Evolutionary conservation across 495 filamentous ascomycete genomes (phyloP).

Genomic region (Daldinia vernicosa): DNA sequence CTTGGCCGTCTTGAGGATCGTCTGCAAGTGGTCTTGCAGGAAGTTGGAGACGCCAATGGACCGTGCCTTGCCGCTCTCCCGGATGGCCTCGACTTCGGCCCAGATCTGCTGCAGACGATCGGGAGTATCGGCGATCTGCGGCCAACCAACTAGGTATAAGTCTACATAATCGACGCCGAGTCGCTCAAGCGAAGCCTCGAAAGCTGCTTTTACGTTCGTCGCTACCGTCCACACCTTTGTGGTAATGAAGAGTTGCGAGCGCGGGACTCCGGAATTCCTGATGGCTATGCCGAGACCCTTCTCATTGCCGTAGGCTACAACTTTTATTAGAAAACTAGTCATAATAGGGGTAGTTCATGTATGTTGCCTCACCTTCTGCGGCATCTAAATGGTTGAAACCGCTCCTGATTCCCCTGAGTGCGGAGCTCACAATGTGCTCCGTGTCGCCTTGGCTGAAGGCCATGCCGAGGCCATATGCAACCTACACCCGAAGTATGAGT

Average conservation of each 20-base stretch:
- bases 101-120: conserved; percentile 74
- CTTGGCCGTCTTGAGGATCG: conserved; percentile 70
- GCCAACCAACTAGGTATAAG: conserved; percentile 82
- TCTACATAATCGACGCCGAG: conserved; percentile 84
- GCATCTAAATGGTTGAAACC: conserved; percentile 83
- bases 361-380: conserved; percentile 65
- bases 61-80: conserved; percentile 72
- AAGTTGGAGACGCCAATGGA: conserved; percentile 91
- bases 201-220: conserved; percentile 68
- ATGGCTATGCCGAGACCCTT: conserved; percentile 78
- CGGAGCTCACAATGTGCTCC: conserved; percentile 63
- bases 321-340: background rate
- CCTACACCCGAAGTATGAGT: conserved; percentile 52
- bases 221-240: conserved; percentile 73
- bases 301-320: conserved; percentile 79
- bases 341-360: background rate
- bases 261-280: conserved; percentile 68
- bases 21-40: conserved; percentile 71
- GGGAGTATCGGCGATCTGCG: conserved; percentile 71
- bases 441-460: conserved; percentile 57
- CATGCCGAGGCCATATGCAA: conserved; percentile 74
- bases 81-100: conserved; percentile 79
- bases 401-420: conserved; percentile 72
- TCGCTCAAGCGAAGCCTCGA: conserved; percentile 76
- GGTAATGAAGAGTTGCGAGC: conserved; percentile 77